Base-by-base conservation (phyloP, 2,329 filamentous ascomycete genomes). In the Colletotrichum magnum region DNA sequence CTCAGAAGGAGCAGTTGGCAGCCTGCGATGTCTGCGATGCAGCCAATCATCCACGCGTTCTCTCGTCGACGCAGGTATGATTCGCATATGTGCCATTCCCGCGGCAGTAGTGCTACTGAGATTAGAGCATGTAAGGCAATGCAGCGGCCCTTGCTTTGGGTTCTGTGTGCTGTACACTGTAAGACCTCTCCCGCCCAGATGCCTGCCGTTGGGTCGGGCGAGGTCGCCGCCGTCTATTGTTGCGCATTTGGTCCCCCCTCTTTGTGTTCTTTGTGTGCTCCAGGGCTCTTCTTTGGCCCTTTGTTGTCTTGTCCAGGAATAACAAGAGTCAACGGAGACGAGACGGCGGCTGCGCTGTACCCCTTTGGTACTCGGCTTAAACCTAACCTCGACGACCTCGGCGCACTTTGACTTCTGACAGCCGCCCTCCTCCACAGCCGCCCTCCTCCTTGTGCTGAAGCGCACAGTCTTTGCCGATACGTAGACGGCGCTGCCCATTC, bases 51-150 rank as follows among this genome's bases (percentile, higher is more conserved):
- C 72, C 72, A 73, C 70, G 66, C 13, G 26, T 4, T 51, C 56
- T 36, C 32, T 36, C 54, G 64, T 64, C 65, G 76, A 81, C 78
- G 79, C 80, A 82, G 78, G 78, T 81, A 81, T 82, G 80, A 77
- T 82, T 76, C 78, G 80, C 79, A 82, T 81, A 79, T 79, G 75
- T 77, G 58, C 53, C 32, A 58, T 53, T 58, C 41, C 39, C 56
- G 67, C 64, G 43, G 69, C 69, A 67, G 56, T 51, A 45, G 48
- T 76, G 70, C 72, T 71, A 64, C 63, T 64, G 63, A n/a, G 53
- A 58, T 43, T 64, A 43, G 41, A 64, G 39, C 54, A 65, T 68
- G 67, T 61, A 67, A 60, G 57, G 52, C 62, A 61, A 62, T 67
- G 71, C 71, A 71, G 60, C 63, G 70, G 64, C 63, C 64, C 62